Percentiles rank a stretch among this genome's conserved stretches.
Evolutionary conservation across 805 yeast genomes (phyloP).

Genomic region (Starmerella stellata): DNA sequence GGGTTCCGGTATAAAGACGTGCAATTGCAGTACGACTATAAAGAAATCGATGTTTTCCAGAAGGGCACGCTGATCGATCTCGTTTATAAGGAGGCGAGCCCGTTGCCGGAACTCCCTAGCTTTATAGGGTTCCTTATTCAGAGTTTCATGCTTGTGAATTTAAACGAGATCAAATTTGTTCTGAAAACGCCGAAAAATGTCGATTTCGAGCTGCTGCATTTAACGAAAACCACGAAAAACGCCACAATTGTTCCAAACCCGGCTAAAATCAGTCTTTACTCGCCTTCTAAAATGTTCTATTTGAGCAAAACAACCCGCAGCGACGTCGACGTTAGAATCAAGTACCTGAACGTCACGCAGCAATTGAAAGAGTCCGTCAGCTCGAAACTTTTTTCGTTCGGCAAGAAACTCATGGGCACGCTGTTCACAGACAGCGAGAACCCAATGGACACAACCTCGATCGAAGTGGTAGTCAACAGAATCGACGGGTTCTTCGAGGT

Average conservation of each 20-base stretch:
- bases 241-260: constrained; percentile 17
- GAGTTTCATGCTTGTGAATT: constrained; percentile 23
- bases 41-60: constrained; percentile 11
- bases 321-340: constrained; percentile 19
- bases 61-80: constrained; percentile 26
- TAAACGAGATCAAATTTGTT: constrained; percentile 16
- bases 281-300: constrained; percentile 19
- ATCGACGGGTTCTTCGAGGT: constrained; percentile 22
- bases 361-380: constrained; percentile 15
- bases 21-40: constrained; percentile 22
- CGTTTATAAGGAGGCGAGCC: constrained; percentile 21
- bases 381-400: constrained; percentile 19
- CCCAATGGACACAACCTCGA: constrained; percentile 21
- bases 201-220: constrained; percentile 14
- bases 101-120: constrained; percentile 21
- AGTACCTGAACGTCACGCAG: constrained; percentile 25
- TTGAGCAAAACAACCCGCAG: constrained; percentile 16
- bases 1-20: constrained; percentile 25
- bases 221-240: constrained; percentile 17
- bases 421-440: constrained; percentile 18
- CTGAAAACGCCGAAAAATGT: constrained; percentile 18
- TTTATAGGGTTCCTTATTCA: constrained; percentile 26
- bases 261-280: constrained; percentile 10
- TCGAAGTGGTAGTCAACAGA: constrained; percentile 19
- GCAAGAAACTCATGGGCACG: constrained; percentile 19